phyloP scores from a whole-genome alignment of 2,329 filamentous ascomycete species.

The Dactylellina sp. region DNA sequence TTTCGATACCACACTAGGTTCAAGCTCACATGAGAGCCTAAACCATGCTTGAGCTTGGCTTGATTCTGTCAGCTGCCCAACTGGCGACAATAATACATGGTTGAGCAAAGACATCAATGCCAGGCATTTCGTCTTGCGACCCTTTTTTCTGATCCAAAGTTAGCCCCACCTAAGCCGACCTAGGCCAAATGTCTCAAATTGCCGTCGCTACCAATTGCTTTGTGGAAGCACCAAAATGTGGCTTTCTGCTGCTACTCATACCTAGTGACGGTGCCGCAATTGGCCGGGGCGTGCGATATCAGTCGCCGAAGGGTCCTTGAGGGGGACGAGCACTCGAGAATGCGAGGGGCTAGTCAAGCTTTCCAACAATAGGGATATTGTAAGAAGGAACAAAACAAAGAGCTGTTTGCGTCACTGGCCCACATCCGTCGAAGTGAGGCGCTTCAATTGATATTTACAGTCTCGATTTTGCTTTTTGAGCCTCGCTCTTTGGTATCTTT shows the following conservation, averaged over 20 bases:
- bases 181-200: conserved; percentile 51
- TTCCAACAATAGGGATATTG: conserved; percentile 29
- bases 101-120: conserved; percentile 46
- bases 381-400: neutral
- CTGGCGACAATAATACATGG: conserved; percentile 44
- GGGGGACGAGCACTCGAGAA: conserved; percentile 19
- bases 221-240: conserved; percentile 42
- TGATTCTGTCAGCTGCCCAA: conserved; percentile 53
- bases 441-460: conserved; percentile 10
- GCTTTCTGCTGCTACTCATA: conserved; percentile 40
- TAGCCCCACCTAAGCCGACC: conserved; percentile 35
- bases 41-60: conserved; percentile 44
- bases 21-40: conserved; percentile 42
- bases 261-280: conserved; percentile 50
- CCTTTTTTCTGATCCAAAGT: conserved; percentile 27
- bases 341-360: conserved; percentile 48
- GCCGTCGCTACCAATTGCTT: conserved; percentile 55
- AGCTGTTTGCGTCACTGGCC: conserved; percentile 27
- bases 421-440: conserved; percentile 19
- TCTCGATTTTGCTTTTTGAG: conserved; percentile 20
- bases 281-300: conserved; percentile 52
- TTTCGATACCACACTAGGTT: conserved; percentile 19
- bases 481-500: conserved; percentile 5
- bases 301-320: conserved; percentile 51
- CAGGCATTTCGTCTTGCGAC: conserved; percentile 40